Percentiles rank a stretch among this genome's conserved stretches.
Evolutionary conservation across 2,329 filamentous ascomycete species (phyloP).

Genomic region (Colletotrichum musae): DNA sequence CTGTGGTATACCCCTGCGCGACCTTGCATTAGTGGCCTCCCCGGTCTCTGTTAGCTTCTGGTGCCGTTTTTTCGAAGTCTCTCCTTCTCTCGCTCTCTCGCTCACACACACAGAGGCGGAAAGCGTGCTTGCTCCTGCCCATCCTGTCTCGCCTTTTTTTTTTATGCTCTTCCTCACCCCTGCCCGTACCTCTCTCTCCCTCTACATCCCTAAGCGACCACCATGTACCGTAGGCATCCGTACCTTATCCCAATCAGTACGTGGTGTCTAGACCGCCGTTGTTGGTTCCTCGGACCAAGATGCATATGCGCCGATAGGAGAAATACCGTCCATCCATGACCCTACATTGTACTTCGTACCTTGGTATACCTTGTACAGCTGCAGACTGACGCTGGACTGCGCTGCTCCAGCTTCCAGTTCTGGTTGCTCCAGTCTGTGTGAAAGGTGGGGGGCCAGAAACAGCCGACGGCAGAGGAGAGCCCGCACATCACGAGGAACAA

Average conservation of each 20-base stretch:
- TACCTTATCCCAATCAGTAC: neutral
- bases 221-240: neutral
- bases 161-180: no score
- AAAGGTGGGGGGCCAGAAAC: slow-evolving; percentile 34
- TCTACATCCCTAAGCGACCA: no score
- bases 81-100: slow-evolving; percentile 1
- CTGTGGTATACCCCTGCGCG: slow-evolving; percentile 5
- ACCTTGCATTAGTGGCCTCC: slow-evolving; percentile 21
- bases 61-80: slow-evolving; percentile 21
- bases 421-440: slow-evolving; percentile 18
- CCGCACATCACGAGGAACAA: slow-evolving; percentile 18
- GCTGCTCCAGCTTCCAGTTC: slow-evolving; percentile 9
- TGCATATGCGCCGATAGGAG: slow-evolving; percentile 23
- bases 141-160: no score
- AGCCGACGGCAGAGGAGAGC: slow-evolving; percentile 30
- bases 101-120: neutral
- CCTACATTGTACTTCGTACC: no score
- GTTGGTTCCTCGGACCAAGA: slow-evolving; percentile 19
- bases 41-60: slow-evolving; percentile 33
- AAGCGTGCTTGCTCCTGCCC: no score
- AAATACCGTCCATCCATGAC: slow-evolving; percentile 17
- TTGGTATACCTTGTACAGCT: neutral
- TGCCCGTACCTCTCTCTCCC: no score
- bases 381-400: slow-evolving; percentile 24
- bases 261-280: slow-evolving; percentile 24